Evolutionary conservation across 2,329 filamentous ascomycete species (phyloP).

Genomic region (Colletotrichum cereale): DNA sequence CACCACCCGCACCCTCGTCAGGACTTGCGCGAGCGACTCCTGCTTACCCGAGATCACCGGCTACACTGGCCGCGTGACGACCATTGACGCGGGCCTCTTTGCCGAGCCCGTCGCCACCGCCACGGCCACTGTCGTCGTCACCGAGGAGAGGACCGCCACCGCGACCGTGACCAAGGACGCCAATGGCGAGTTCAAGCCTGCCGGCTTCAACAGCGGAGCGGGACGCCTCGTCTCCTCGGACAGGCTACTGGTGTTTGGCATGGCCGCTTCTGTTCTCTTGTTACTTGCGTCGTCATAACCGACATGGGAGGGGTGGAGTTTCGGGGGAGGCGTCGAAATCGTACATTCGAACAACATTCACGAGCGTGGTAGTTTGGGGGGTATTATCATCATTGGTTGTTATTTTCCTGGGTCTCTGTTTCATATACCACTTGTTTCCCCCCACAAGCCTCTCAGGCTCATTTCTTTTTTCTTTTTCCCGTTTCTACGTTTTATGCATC

Average conservation of each 20-base stretch:
- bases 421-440: background rate
- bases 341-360: background rate
- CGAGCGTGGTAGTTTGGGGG: background rate
- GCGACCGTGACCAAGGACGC: conserved; percentile 24
- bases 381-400: too few species aligned
- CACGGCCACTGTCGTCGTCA: conserved; percentile 20
- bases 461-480: background rate
- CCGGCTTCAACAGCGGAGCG: conserved; percentile 30
- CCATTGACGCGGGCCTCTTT: conserved; percentile 18
- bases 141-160: conserved; percentile 21
- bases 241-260: conserved; percentile 7
- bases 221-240: conserved; percentile 26
- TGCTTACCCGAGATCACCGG: conserved; percentile 17
- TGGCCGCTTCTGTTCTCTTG: conserved; percentile 16
- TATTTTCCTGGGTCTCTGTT: too few species aligned
- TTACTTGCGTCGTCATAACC: conserved; percentile 27
- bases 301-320: too few species aligned
- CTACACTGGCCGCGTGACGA: conserved; percentile 11
- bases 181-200: background rate
- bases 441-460: background rate
- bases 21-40: conserved; percentile 20
- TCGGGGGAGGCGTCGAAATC: background rate
- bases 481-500: background rate
- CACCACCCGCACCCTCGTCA: conserved; percentile 22
- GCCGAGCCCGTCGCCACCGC: conserved; percentile 16